A percentile compares a stretch with the other conserved stretches of the same genome.
These are phyloP conservation scores for Linum usitatissimum DNA, from an alignment of 345 rosid species.

Conservation along the genomic window DNA sequence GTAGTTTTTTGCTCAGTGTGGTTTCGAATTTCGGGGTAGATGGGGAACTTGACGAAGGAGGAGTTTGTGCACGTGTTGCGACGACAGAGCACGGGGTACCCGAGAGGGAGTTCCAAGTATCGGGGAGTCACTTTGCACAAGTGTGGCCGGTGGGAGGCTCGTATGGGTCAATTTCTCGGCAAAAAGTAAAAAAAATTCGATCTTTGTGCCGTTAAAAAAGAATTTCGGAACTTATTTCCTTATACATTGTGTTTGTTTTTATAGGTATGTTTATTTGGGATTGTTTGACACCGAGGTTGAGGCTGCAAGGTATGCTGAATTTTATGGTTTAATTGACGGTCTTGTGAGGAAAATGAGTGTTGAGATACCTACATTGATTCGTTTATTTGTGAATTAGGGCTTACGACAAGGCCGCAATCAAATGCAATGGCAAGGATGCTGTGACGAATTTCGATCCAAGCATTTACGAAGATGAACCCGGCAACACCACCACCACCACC, in stretches of 20 bases:
- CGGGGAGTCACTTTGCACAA: slow-evolving; percentile 97
- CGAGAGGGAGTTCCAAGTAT: slow-evolving; percentile 91
- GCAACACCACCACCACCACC: not conserved
- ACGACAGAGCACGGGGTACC: slow-evolving; percentile 93
- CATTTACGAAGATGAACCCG: slow-evolving; percentile 58
- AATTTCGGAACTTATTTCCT: not conserved
- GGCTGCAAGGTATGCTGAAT: slow-evolving; percentile 58
- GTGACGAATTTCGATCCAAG: slow-evolving; percentile 87
- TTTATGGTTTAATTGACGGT: not conserved
- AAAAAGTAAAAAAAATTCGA: slow-evolving; percentile 45
- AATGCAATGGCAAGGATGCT: slow-evolving; percentile 88
- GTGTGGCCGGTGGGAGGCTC: slow-evolving; percentile 97
- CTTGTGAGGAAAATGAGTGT: not conserved
- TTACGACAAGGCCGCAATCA: slow-evolving; percentile 87
- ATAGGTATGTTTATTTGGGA: slow-evolving; percentile 85
- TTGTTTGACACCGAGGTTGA: slow-evolving; percentile 89
- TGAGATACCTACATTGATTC: not conserved
- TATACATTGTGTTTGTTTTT: not conserved
- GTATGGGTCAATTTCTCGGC: slow-evolving; percentile 90
- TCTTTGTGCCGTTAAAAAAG: too few relatives aligned
- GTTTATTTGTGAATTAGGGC: slow-evolving; percentile 29
- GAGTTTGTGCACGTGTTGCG: slow-evolving; percentile 93
- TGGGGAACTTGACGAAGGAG: slow-evolving; percentile 75
- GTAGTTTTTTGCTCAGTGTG: too few relatives aligned
- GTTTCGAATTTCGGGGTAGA: slow-evolving; percentile 28